Base-by-base conservation (phyloP, 1,139 yeast genomes). In the Kodamaea alishanica region DNA sequence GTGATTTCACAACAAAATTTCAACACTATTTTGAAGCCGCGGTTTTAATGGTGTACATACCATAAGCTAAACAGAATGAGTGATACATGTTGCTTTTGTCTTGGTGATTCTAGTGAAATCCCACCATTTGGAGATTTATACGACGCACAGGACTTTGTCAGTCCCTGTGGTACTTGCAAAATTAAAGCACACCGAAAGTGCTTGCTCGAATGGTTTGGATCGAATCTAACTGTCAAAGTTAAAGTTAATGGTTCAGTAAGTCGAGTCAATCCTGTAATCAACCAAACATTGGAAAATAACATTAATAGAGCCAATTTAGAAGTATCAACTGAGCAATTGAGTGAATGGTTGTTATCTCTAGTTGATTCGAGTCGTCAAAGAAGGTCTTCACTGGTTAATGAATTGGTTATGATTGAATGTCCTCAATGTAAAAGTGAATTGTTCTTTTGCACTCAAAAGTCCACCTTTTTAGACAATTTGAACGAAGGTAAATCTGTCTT, bases 361-460 rank as follows among this genome's bases (percentile, higher is more conserved):
- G 20, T 15, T 15, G 20, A 15, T 15, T 15, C 20, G 20, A 15
- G 20, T 15, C 20, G 20, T 15, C 20, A 15, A 15, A 4, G 20
- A 15, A 15, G 20, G 20, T 15, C 20, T 3, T 15, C 20, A 15
- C 20, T 15, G 20, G 4, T 15, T 4, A 15, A 15, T 15, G 42
- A 38, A 15, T 33, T 36, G 10, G 40, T 36, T 8, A 42, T 64
- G 26, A 67, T 69, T 3, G 55, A 63, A 3, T 71, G 77, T 45
- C 76, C 76, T 2, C 77, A 71, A 46, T 71, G 77, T 46, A 68
- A 68, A 45, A 55, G 58, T 32, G 60, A 62, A 30, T 65, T 71
- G 28, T 51, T 60, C 8, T 68, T 71, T 46, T 49, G 60, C 23
- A 60, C 69, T 61, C 56, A 54, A 39, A 43, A 61, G 29, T 66